These are phyloP conservation scores for Pyricularia grisea DNA, from an alignment of 2,329 filamentous ascomycete genomes.

Conservation along the genomic window DNA sequence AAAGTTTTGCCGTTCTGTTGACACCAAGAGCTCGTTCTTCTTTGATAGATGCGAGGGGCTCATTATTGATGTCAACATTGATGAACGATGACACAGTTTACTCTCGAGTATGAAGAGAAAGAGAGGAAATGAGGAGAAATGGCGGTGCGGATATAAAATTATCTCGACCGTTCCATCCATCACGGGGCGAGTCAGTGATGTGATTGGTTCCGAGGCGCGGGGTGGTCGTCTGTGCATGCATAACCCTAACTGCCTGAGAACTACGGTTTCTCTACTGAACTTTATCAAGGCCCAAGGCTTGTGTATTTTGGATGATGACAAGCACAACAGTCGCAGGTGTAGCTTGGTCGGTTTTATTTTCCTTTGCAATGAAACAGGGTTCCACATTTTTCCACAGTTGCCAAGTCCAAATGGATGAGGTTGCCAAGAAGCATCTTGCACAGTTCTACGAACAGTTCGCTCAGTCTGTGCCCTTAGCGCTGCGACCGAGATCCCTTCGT, in stretches of 20 bases:
- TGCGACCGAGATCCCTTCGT: constrained; percentile 48
- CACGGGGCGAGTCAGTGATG: no score
- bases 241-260: no score
- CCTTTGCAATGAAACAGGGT: no score
- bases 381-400: no score
- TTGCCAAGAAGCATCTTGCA: not conserved
- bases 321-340: no score
- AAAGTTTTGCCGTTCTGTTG: not conserved
- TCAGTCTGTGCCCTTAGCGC: constrained; percentile 10
- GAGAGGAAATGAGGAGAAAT: not conserved
- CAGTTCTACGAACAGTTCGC: not conserved
- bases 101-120: not conserved
- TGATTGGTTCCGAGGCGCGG: not conserved
- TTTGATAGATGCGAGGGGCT: not conserved
- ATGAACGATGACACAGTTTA: not conserved
- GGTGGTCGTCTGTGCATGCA: no score
- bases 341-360: no score
- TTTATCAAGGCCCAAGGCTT: no score
- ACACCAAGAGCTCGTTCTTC: not conserved
- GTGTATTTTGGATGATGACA: no score
- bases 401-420: no score
- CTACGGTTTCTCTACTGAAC: no score
- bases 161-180: no score
- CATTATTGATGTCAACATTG: not conserved
- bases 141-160: not conserved